A percentile compares a stretch with the other conserved stretches of the same genome.
These are phyloP conservation scores for Rutstroemia sp. DNA, from an alignment of 2,329 filamentous ascomycete genomes.

Conservation along the genomic window DNA sequence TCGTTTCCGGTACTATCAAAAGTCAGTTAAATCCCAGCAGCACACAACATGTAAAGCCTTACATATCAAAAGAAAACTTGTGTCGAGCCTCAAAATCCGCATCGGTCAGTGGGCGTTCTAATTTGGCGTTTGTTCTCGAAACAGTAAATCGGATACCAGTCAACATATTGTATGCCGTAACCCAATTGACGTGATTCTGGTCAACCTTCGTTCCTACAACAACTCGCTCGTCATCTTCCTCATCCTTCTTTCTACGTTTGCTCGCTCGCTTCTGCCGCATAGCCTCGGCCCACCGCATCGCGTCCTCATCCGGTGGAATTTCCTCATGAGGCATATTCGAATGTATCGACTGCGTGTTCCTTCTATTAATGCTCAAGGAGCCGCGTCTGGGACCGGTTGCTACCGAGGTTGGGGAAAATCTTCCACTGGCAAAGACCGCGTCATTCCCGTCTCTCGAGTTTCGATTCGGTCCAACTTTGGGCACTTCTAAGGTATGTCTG, in stretches of 20 bases:
- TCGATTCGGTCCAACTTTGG: slow-evolving; percentile 57
- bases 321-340: slow-evolving; percentile 82
- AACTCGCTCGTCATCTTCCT: slow-evolving; percentile 88
- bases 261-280: slow-evolving; percentile 87
- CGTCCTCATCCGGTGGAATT: slow-evolving; percentile 79
- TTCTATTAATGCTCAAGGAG: slow-evolving; percentile 75
- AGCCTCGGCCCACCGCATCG: slow-evolving; percentile 83
- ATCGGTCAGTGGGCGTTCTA: slow-evolving; percentile 82
- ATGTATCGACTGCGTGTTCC: slow-evolving; percentile 76
- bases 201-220: slow-evolving; percentile 97
- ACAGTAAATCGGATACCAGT: slow-evolving; percentile 97
- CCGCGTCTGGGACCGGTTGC: slow-evolving; percentile 56
- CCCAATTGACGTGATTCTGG: slow-evolving; percentile 94
- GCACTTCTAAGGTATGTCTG: slow-evolving; percentile 83
- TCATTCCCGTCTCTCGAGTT: slow-evolving; percentile 69
- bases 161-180: slow-evolving; percentile 98
- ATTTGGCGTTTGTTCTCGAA: slow-evolving; percentile 91
- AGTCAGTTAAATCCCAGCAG: slow-evolving; percentile 29
- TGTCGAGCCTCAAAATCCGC: slow-evolving; percentile 90
- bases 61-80: slow-evolving; percentile 99
- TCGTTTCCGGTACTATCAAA: slow-evolving; percentile 80
- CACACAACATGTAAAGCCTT: slow-evolving; percentile 33
- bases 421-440: slow-evolving; percentile 61
- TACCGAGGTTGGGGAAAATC: slow-evolving; percentile 61
- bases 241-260: slow-evolving; percentile 74